phyloP scores from a whole-genome alignment of 352 stramenopile genomes.

The Aphanomyces stellatus region DNA sequence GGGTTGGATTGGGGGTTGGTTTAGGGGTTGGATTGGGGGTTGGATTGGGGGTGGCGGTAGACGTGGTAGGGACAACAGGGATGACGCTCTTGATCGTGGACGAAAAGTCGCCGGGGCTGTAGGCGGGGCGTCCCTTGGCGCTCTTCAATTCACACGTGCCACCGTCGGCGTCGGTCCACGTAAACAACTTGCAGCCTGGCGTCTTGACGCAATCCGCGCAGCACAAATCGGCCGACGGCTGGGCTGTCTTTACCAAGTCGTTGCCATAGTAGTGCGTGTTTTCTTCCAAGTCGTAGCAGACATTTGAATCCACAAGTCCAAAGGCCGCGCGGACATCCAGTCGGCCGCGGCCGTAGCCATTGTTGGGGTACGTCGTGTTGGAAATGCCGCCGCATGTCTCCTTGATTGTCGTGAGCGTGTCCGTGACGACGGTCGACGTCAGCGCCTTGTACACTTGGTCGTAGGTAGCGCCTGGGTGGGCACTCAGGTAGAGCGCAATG shows the following conservation, averaged over 20 bases:
- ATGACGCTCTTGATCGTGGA: not conserved
- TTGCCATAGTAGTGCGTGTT: constrained; percentile 2
- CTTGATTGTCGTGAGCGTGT: constrained; percentile 27
- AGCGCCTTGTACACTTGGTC: constrained; percentile 35
- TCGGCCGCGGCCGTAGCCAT: constrained; percentile 22
- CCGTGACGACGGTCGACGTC: constrained; percentile 24
- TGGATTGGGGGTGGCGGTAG: not conserved
- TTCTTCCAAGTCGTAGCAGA: not conserved
- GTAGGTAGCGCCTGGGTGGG: constrained; percentile 30
- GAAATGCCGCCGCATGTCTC: constrained; percentile 25
- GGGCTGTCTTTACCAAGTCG: not conserved
- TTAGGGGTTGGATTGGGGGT: not conserved
- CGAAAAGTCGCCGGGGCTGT: not conserved
- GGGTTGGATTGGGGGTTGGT: not conserved
- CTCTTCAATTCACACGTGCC: constrained; percentile 7
- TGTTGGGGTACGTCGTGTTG: constrained; percentile 36
- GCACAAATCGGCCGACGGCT: not conserved
- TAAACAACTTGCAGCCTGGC: not conserved
- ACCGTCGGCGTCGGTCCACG: not conserved
- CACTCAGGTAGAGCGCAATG: constrained; percentile 43
- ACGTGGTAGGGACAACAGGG: not conserved
- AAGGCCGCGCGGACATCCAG: constrained; percentile 9
- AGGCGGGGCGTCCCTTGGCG: not conserved
- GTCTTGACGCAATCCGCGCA: not conserved
- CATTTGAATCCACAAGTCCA: not conserved